Percentiles rank a stretch among this genome's conserved stretches.
phyloP scores from a whole-genome alignment of 305 asterid genomes.

The Fraxinus greggii region DNA sequence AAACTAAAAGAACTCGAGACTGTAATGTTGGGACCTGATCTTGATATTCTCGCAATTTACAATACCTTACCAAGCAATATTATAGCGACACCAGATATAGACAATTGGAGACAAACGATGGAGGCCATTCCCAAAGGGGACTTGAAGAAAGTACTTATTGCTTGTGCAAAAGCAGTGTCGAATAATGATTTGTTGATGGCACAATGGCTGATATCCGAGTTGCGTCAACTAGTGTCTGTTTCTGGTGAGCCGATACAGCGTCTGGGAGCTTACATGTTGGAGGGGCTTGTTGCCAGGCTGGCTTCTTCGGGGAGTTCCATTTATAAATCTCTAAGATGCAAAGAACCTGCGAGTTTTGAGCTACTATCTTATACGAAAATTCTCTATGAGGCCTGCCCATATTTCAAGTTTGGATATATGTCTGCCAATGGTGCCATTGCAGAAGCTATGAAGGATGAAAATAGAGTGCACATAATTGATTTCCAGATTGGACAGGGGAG shows the following conservation, averaged over 20 bases:
- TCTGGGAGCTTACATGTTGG: slow-evolving; percentile 78
- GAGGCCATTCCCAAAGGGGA: slow-evolving; percentile 57
- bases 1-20: slow-evolving; percentile 69
- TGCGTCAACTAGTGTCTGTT: slow-evolving; percentile 71
- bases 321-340: slow-evolving; percentile 47
- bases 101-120: slow-evolving; percentile 65
- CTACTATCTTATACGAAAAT: slow-evolving; percentile 63
- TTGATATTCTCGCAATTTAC: slow-evolving; percentile 42
- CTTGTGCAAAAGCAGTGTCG: slow-evolving; percentile 73
- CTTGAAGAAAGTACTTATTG: slow-evolving; percentile 61
- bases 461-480: slow-evolving; percentile 68
- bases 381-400: slow-evolving; percentile 76
- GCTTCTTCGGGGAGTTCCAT: slow-evolving; percentile 69
- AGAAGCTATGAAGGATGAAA: slow-evolving; percentile 78
- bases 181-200: slow-evolving; percentile 53
- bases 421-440: slow-evolving; percentile 95
- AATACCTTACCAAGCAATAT: slow-evolving; percentile 20
- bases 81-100: slow-evolving; percentile 43
- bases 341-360: slow-evolving; percentile 68
- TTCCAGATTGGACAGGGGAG: slow-evolving; percentile 85
- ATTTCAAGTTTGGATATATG: slow-evolving; percentile 85
- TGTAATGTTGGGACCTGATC: slow-evolving; percentile 77
- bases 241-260: slow-evolving; percentile 86
- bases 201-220: slow-evolving; percentile 59
- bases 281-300: slow-evolving; percentile 73